These are phyloP conservation scores for Penicillium sp. DNA, from an alignment of 2,329 filamentous ascomycete species.

Conservation along the genomic window DNA sequence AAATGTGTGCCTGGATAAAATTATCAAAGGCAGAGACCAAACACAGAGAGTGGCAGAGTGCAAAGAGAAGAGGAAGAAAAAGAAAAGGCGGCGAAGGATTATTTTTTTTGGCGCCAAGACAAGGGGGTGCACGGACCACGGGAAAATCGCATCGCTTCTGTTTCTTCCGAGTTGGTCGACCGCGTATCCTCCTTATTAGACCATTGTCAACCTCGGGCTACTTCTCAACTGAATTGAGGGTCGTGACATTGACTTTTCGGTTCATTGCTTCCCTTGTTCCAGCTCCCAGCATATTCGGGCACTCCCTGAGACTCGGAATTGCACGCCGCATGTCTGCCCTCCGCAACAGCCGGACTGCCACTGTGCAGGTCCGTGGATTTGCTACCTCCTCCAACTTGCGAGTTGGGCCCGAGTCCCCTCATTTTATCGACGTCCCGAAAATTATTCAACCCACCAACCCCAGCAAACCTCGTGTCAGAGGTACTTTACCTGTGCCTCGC, in stretches of 20 bases:
- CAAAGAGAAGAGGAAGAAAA: slow-evolving; percentile 30
- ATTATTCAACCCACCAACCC: slow-evolving; percentile 66
- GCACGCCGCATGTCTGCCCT: slow-evolving; percentile 35
- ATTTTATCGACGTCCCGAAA: slow-evolving; percentile 76
- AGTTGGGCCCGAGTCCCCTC: slow-evolving; percentile 71
- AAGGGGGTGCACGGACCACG: slow-evolving; percentile 37
- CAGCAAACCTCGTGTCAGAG: slow-evolving; percentile 57
- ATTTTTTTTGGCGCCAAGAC: slow-evolving; percentile 39
- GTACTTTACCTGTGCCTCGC: slow-evolving; percentile 77
- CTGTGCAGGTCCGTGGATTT: slow-evolving; percentile 41
- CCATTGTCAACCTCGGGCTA: slow-evolving; percentile 11
- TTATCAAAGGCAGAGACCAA: slow-evolving; percentile 29
- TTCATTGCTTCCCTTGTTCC: neutral
- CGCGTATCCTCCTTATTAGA: slow-evolving; percentile 20
- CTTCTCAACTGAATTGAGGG: slow-evolving; percentile 5
- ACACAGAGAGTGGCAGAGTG: slow-evolving; percentile 32
- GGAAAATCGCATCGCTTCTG: slow-evolving; percentile 41
- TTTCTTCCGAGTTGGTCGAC: slow-evolving; percentile 22
- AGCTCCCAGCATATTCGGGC: neutral
- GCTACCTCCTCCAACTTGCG: slow-evolving; percentile 35
- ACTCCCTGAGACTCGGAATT: neutral
- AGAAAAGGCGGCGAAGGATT: slow-evolving; percentile 25
- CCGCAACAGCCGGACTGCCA: slow-evolving; percentile 36
- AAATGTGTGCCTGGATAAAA: slow-evolving; percentile 26
- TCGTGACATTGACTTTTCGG: slow-evolving; percentile 5